These are phyloP conservation scores for Firmiana major DNA, from an alignment of 345 rosid species.

Conservation along the genomic window DNA sequence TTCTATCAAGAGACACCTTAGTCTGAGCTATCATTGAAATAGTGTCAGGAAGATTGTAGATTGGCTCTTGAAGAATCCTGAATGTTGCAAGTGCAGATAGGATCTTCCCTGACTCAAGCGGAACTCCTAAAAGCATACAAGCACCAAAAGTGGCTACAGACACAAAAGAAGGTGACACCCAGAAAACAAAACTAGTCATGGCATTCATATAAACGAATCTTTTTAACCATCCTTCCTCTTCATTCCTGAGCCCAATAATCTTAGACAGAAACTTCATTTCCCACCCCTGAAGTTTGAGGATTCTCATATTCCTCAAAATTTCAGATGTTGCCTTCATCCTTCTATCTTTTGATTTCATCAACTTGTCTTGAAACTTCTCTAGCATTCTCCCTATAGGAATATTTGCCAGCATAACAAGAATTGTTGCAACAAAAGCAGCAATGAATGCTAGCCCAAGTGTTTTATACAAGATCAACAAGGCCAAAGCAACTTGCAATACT, in stretches of 20 bases:
- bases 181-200: constrained; percentile 30
- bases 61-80: constrained; percentile 45
- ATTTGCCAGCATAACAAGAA: constrained; percentile 44
- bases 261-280: constrained; percentile 52
- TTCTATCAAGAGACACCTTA: constrained; percentile 62
- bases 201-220: constrained; percentile 35
- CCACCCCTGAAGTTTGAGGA: constrained; percentile 81
- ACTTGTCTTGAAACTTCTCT: constrained; percentile 43
- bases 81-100: constrained; percentile 66
- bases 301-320: constrained; percentile 62
- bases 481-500: constrained; percentile 48
- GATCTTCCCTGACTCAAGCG: constrained; percentile 53
- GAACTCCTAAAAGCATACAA: constrained; percentile 43
- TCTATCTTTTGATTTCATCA: constrained; percentile 59
- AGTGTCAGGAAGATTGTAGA: constrained; percentile 47
- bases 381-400: constrained; percentile 48
- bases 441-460: constrained; percentile 55
- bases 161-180: constrained; percentile 52
- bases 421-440: constrained; percentile 39
- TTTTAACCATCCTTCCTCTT: constrained; percentile 52
- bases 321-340: constrained; percentile 65
- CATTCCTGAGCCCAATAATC: constrained; percentile 33
- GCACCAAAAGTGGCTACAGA: constrained; percentile 49
- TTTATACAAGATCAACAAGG: constrained; percentile 45
- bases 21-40: constrained; percentile 51